phyloP scores from a whole-genome alignment of 2,329 filamentous ascomycete genomes.

The Dryadomyces quercivorus region DNA sequence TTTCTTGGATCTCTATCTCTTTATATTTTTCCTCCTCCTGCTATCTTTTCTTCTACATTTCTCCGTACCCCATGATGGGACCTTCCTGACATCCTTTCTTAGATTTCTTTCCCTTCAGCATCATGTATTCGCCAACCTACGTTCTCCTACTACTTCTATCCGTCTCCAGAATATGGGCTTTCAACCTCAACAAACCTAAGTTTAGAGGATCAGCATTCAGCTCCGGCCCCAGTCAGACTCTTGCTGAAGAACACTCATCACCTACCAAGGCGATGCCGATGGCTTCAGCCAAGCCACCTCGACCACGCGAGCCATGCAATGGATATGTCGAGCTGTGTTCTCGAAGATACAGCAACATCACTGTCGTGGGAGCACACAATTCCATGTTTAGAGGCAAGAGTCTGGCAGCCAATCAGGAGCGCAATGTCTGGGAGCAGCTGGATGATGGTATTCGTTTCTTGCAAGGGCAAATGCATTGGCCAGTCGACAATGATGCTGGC shows the following conservation, averaged over 20 bases:
- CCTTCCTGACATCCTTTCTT: neutral
- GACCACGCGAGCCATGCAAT: slow-evolving; percentile 39
- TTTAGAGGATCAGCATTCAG: too few species aligned
- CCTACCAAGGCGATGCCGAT: too few species aligned
- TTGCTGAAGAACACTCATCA: too few species aligned
- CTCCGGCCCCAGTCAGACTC: too few species aligned
- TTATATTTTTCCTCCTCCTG: neutral
- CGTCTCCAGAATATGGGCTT: too few species aligned
- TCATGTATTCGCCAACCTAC: neutral
- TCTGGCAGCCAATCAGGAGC: slow-evolving; percentile 62
- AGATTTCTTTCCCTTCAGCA: neutral
- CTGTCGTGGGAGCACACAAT: slow-evolving; percentile 67
- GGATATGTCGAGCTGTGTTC: slow-evolving; percentile 64
- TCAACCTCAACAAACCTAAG: too few species aligned
- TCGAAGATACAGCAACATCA: slow-evolving; percentile 71
- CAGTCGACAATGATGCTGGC: slow-evolving; percentile 21
- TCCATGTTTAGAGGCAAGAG: slow-evolving; percentile 66
- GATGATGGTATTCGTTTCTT: slow-evolving; percentile 62
- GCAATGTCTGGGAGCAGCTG: slow-evolving; percentile 57
- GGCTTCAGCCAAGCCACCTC: neutral
- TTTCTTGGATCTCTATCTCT: neutral
- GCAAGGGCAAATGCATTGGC: slow-evolving; percentile 52
- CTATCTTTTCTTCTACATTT: neutral
- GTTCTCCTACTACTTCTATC: neutral
- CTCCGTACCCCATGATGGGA: too few species aligned